These are phyloP conservation scores for Neonectria sp. DNA, from an alignment of 2,329 filamentous ascomycete species.

Conservation along the genomic window DNA sequence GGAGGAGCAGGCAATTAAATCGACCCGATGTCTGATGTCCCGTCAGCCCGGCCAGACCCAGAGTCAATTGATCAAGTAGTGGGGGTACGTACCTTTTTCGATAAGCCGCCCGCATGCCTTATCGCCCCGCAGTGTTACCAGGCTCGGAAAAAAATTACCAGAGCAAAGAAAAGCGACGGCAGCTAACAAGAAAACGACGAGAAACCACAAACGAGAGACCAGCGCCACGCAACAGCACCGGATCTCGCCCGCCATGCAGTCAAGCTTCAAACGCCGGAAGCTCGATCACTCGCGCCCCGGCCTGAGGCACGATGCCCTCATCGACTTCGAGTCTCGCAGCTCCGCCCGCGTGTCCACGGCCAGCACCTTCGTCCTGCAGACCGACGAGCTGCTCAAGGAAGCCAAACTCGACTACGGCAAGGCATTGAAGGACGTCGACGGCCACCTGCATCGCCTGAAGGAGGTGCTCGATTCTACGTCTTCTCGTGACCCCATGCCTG, in stretches of 20 bases:
- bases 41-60: neutral
- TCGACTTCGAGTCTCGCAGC: constrained; percentile 58
- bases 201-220: neutral
- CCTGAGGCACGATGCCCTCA: constrained; percentile 54
- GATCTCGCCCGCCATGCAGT: constrained; percentile 58
- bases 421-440: constrained; percentile 64
- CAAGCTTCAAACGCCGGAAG: constrained; percentile 65
- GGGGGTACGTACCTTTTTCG: constrained; percentile 40
- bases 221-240: constrained; percentile 20
- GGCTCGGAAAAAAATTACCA: constrained; percentile 42
- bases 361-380: constrained; percentile 72
- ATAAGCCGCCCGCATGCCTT: constrained; percentile 41
- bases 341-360: constrained; percentile 61
- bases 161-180: constrained; percentile 26
- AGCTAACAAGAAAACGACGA: constrained; percentile 22
- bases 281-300: constrained; percentile 57
- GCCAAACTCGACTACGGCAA: constrained; percentile 67
- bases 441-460: constrained; percentile 67
- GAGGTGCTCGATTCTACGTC: constrained; percentile 66
- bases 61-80: neutral
- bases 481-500: constrained; percentile 65
- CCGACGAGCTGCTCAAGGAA: constrained; percentile 71
- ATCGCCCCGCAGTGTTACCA: constrained; percentile 45
- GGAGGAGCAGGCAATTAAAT: constrained; percentile 3
- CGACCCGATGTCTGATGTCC: constrained; percentile 16